Base-by-base conservation (phyloP, 352 stramenopile genomes). In the Pythium oligandrum region DNA sequence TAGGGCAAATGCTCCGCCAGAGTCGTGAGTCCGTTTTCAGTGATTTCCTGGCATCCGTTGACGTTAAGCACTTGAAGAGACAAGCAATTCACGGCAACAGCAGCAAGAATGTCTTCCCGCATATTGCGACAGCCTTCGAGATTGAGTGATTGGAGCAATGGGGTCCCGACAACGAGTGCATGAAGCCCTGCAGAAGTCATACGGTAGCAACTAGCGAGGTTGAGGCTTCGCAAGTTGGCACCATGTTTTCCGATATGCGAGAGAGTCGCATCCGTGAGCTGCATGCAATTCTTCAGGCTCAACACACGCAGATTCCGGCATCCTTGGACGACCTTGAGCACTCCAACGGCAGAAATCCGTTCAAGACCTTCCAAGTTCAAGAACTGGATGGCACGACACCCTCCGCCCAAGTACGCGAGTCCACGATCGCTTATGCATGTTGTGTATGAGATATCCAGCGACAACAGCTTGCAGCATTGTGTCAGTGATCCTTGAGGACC, bases 41-140 rank as follows among this genome's bases (percentile, higher is more conserved):
- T 89, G 54, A 93, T 88, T 38, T 93, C 75, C 49, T 87, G 69
- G 40, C 82, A 93, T 32, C 82, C 82, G 11, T 77, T 82, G 36
- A 93, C 45, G 38, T 89, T 88, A 8, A 93, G 68, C 26, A 76
- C 65, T 51, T 89, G 78, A 0, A 93, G 59, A 12, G 75, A 64
- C 9, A 82, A 51, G 7, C 80, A 89, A 31, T 59, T 59, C 4
- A 68, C 73, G 6, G 75, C 79, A 6, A 89, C 60, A 6, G 66
- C 68, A 3, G 68, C 80, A 2, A 93, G 63, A 37, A 90, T 80
- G 36, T 88, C 77, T 61, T 90, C 82, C 42, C 70, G 66, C 70
- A 93, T 86, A 11, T 74, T 61, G 3, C 73, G 40, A 51, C 82
- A 90, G 6, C 82, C 79, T 58, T 88, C 78, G 9, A 90, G 53